Base-by-base conservation (phyloP, 805 yeast species). In the Komagataella ulmi region DNA sequence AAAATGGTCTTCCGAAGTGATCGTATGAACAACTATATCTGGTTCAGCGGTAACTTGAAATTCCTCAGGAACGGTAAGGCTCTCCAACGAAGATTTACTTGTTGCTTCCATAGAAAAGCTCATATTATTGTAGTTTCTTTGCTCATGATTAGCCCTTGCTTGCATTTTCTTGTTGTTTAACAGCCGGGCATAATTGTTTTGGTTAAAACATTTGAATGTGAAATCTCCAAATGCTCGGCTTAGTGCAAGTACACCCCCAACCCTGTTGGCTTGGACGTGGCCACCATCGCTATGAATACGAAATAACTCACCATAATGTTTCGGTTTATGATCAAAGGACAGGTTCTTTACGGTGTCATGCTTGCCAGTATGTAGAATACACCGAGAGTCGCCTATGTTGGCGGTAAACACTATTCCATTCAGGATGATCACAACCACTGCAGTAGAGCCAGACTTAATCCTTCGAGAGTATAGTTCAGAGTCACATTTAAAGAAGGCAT, bases 1-100 rank as follows among this genome's bases (percentile, higher is more conserved):
- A 62, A 85, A 85, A 62, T 85, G 91, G 59, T 85, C 88, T 17
- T 65, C 61, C 1, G 58, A 55, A 44, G 65, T 64, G 5, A 61
- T 47, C 56, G 71, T 68, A 60, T 83, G 88, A 54, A 73, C 69
- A 44, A 85, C 69, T 2, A 84, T 76, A 58, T 85, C 95, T 0
- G 95, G 95, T 59, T 82, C 88, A 36, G 80, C 86, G 1, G 89
- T 84, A 23, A 85, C 93, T 57, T 84, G 84, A 50, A 84, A 81
- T 60, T 85, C 91, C 65, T 83, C 86, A 7, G 85, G 81, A 1
- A 70, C 80, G 49, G 61, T 67, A 57, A 62, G 60, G 59, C 54
- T 64, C 53, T 54, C 68, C 63, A 46, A 52, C 45, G 55, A 53
- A 30, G 55, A 53, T 10, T 59, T 45, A 44, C 52, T 56, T 10